phyloP scores from a whole-genome alignment of 2,329 filamentous ascomycete species.

The Trichoderma lentiforme region DNA sequence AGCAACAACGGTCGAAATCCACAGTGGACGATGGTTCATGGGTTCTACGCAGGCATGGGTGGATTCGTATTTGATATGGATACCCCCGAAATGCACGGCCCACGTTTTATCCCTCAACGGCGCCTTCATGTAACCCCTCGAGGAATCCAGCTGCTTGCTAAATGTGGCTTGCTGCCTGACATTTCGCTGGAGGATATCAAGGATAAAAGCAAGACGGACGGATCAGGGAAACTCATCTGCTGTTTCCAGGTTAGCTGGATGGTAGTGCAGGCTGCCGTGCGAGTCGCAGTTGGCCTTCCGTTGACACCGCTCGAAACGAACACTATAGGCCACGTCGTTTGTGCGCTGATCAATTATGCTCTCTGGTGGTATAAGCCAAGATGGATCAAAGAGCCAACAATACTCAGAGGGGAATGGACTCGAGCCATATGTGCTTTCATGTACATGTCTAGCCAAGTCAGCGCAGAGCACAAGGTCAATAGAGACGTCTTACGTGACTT shows the following conservation, averaged over 20 bases:
- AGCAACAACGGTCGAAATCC: background rate
- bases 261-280: slow-evolving; percentile 32
- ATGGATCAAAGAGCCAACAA: slow-evolving; percentile 16
- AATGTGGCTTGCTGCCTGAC: background rate
- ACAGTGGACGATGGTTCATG: slow-evolving; percentile 28
- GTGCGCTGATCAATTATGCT: slow-evolving; percentile 32
- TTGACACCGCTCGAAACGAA: slow-evolving; percentile 36
- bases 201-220: slow-evolving; percentile 36
- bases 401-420: slow-evolving; percentile 15
- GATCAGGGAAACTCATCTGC: slow-evolving; percentile 33
- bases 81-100: background rate
- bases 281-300: slow-evolving; percentile 30
- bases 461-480: slow-evolving; percentile 6
- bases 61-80: slow-evolving; percentile 27
- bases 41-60: slow-evolving; percentile 31
- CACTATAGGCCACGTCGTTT: slow-evolving; percentile 34
- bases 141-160: slow-evolving; percentile 9
- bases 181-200: slow-evolving; percentile 25
- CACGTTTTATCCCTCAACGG: slow-evolving; percentile 4
- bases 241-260: slow-evolving; percentile 39
- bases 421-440: slow-evolving; percentile 14
- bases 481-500: slow-evolving; percentile 16
- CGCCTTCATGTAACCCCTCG: slow-evolving; percentile 10
- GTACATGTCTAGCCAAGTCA: slow-evolving; percentile 18
- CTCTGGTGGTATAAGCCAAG: slow-evolving; percentile 36